phyloP scores from a whole-genome alignment of 129 eudicot genomes.

The Helianthus annuus region DNA sequence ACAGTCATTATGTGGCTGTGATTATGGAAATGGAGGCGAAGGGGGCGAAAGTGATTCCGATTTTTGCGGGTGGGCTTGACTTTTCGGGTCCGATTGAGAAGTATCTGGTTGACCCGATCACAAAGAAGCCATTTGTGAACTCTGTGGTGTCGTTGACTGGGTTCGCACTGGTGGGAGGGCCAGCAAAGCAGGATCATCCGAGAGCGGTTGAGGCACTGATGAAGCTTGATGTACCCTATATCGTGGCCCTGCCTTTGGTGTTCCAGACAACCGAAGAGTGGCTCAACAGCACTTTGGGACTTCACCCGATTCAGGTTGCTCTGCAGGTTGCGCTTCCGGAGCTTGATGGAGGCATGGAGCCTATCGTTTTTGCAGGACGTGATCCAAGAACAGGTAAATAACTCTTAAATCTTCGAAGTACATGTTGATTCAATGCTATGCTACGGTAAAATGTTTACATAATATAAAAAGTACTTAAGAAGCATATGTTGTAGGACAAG shows the following conservation, averaged over 20 bases:
- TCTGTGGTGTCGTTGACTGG: constrained; percentile 91
- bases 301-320: constrained; percentile 99
- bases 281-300: constrained; percentile 94
- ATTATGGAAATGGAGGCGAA: constrained; percentile 96
- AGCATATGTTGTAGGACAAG: constrained; percentile 11
- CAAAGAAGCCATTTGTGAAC: constrained; percentile 83
- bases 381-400: constrained; percentile 92
- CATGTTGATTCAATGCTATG: neutral
- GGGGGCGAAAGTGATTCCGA: constrained; percentile 95
- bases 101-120: constrained; percentile 81
- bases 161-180: constrained; percentile 97
- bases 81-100: constrained; percentile 95
- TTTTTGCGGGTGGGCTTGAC: constrained; percentile 97
- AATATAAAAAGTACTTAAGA: neutral
- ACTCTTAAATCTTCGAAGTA: neutral
- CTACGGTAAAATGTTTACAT: neutral
- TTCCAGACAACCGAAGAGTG: constrained; percentile 99
- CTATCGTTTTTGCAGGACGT: constrained; percentile 89
- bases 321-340: constrained; percentile 98
- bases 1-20: constrained; percentile 96
- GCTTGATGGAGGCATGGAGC: constrained; percentile 99
- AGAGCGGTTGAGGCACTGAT: constrained; percentile 86
- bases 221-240: constrained; percentile 96
- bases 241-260: constrained; percentile 93
- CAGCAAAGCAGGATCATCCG: constrained; percentile 99